A percentile compares a stretch with the other conserved stretches of the same genome.
phyloP scores from a whole-genome alignment of 2,329 filamentous ascomycete species.

The Periglandula ipomoeae region DNA sequence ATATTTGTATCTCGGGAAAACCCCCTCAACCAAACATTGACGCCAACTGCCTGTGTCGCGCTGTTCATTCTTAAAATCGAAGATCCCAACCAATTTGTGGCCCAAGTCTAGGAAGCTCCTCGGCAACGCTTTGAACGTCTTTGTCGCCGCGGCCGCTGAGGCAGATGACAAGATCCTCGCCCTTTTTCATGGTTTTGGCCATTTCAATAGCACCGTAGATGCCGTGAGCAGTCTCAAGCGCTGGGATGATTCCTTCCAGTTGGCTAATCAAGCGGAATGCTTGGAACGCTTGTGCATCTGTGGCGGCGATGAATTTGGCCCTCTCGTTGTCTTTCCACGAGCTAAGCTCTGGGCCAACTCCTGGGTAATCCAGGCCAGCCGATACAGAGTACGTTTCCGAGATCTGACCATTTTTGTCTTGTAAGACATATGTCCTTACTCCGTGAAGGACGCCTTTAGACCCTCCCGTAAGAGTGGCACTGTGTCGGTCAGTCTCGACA shows the following conservation, averaged over 20 bases:
- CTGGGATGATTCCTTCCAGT: constrained; percentile 93
- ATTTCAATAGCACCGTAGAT: constrained; percentile 83
- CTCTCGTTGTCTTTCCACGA: constrained; percentile 86
- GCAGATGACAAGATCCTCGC: constrained; percentile 86
- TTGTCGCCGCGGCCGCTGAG: constrained; percentile 91
- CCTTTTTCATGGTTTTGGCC: constrained; percentile 85
- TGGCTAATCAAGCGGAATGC: constrained; percentile 81
- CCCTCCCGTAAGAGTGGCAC: constrained; percentile 78
- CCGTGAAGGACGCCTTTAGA: constrained; percentile 91
- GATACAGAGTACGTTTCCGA: constrained; percentile 93
- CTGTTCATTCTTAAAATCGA: constrained; percentile 43
- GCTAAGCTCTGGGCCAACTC: constrained; percentile 86
- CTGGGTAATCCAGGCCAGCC: constrained; percentile 92
- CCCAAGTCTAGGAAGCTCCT: constrained; percentile 80
- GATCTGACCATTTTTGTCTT: constrained; percentile 89
- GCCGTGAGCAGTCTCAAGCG: constrained; percentile 87
- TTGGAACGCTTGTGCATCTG: constrained; percentile 79
- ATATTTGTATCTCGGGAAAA: too few species aligned
- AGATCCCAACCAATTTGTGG: constrained; percentile 75
- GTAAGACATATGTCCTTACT: constrained; percentile 89
- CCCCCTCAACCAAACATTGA: too few species aligned
- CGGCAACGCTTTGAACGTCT: constrained; percentile 96
- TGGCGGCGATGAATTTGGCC: constrained; percentile 83
- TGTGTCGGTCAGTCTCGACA: constrained; percentile 74
- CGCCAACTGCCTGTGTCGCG: too few species aligned